phyloP scores from a whole-genome alignment of 2,329 filamentous ascomycete species.

The Magnaporthiopsis rhizophila region DNA sequence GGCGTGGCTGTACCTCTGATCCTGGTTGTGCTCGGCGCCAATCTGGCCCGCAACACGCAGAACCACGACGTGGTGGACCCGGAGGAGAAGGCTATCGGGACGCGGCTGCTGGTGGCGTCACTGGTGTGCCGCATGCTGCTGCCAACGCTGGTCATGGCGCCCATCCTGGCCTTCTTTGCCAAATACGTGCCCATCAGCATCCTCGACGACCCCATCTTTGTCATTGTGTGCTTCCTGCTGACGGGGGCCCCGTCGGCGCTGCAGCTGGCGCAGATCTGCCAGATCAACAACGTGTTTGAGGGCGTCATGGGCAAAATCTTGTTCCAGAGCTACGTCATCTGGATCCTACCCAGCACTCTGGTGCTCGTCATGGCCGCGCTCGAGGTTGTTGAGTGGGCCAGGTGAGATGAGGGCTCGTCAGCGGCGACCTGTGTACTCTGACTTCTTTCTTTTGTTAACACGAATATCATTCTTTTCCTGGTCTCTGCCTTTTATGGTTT shows the following conservation, averaged over 20 bases:
- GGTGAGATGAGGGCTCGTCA: slow-evolving; percentile 1
- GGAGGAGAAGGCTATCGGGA: slow-evolving; percentile 62
- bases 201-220: slow-evolving; percentile 93
- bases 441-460: background rate
- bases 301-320: slow-evolving; percentile 85
- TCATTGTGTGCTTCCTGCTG: slow-evolving; percentile 94
- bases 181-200: slow-evolving; percentile 92
- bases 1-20: slow-evolving; percentile 93
- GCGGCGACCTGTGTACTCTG: too few species aligned
- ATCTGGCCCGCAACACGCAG: slow-evolving; percentile 85
- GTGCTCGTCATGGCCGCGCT: slow-evolving; percentile 84
- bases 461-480: background rate
- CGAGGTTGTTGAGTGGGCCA: slow-evolving; percentile 86
- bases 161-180: slow-evolving; percentile 74
- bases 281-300: slow-evolving; percentile 95
- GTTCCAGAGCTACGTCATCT: slow-evolving; percentile 95
- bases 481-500: background rate
- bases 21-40: slow-evolving; percentile 88
- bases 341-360: slow-evolving; percentile 91
- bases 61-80: slow-evolving; percentile 57
- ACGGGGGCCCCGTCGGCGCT: slow-evolving; percentile 89
- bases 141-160: slow-evolving; percentile 86
- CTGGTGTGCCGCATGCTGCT: slow-evolving; percentile 86
- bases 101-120: slow-evolving; percentile 75
- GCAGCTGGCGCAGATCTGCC: slow-evolving; percentile 95